Percentiles rank a stretch among this genome's conserved stretches.
Conservation (phyloP, 2,329 filamentous ascomycete genomes). For the Ophiostoma sp. region DNA sequence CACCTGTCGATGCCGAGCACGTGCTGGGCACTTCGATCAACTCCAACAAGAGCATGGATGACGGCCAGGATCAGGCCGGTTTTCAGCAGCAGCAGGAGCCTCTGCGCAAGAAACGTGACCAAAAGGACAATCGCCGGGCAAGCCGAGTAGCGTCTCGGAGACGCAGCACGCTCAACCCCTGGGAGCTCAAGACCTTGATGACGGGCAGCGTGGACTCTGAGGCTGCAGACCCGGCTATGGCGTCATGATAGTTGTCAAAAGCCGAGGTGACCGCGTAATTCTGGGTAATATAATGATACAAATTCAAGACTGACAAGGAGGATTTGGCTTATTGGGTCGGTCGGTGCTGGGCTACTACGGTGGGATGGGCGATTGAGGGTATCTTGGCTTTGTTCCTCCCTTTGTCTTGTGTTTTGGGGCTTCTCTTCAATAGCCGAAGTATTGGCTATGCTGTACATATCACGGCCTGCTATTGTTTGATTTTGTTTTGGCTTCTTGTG, state of each 20-base stretch:
- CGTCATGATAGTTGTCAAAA: not conserved
- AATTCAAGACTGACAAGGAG: not conserved
- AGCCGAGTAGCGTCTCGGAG: slow-evolving; percentile 57
- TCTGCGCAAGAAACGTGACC: slow-evolving; percentile 45
- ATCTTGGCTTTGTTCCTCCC: not conserved
- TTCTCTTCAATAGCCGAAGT: not conserved
- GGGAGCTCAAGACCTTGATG: slow-evolving; percentile 66
- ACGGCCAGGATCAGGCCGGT: not conserved
- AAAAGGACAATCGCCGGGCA: slow-evolving; percentile 38
- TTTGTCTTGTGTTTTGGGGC: not conserved
- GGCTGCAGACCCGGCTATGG: not conserved
- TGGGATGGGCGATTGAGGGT: not conserved
- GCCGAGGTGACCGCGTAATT: too few species aligned
- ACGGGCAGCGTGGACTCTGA: slow-evolving; percentile 32
- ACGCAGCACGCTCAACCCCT: slow-evolving; percentile 68
- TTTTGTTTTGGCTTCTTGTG: not conserved
- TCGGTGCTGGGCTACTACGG: not conserved
- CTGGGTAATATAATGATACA: not conserved
- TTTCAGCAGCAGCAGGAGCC: slow-evolving; percentile 29
- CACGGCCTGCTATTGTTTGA: not conserved
- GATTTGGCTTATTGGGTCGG: not conserved
- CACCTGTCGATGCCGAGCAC: not conserved
- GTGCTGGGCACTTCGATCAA: not conserved
- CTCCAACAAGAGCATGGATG: not conserved
- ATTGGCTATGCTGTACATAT: not conserved